phyloP scores from a whole-genome alignment of 1,284 basidiomycete species.

The Sanguinoderma infundibulare region DNA sequence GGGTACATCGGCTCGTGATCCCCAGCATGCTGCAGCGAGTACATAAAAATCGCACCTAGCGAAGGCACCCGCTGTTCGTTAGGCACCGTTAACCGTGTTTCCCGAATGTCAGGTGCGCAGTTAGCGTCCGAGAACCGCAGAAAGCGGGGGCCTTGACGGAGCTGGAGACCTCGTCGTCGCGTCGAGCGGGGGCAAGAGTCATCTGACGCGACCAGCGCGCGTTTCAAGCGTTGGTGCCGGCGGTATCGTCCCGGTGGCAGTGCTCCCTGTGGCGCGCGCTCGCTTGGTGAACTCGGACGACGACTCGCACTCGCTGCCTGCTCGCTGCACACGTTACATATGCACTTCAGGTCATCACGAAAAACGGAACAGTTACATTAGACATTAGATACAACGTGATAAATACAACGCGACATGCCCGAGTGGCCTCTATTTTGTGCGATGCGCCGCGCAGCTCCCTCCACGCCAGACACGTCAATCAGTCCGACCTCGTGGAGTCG shows the following conservation, averaged over 20 bases:
- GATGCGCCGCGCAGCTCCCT: not conserved
- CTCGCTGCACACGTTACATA: too few relatives aligned
- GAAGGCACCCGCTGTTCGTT: not conserved
- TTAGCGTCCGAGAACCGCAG: not conserved
- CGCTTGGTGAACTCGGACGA: too few relatives aligned
- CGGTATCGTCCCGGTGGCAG: slow-evolving; percentile 20
- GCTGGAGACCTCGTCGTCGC: not conserved
- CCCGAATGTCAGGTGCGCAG: slow-evolving; percentile 14
- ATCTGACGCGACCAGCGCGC: slow-evolving; percentile 8
- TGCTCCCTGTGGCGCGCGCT: slow-evolving; percentile 22
- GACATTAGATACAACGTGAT: not conserved
- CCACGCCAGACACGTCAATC: not conserved
- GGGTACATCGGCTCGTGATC: slow-evolving; percentile 6
- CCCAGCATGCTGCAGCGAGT: not conserved
- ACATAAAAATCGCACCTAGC: not conserved
- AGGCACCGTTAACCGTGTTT: not conserved
- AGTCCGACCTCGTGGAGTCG: slow-evolving; percentile 2
- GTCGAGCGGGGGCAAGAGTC: slow-evolving; percentile 2
- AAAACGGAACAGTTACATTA: not conserved
- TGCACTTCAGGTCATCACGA: too few relatives aligned
- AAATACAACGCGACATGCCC: too few relatives aligned
- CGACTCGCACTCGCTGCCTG: too few relatives aligned
- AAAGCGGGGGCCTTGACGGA: not conserved
- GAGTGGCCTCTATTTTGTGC: slow-evolving; percentile 1
- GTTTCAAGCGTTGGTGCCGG: slow-evolving; percentile 14